phyloP scores from a whole-genome alignment of 257 asterid species.

The Capsicum baccatum region DNA sequence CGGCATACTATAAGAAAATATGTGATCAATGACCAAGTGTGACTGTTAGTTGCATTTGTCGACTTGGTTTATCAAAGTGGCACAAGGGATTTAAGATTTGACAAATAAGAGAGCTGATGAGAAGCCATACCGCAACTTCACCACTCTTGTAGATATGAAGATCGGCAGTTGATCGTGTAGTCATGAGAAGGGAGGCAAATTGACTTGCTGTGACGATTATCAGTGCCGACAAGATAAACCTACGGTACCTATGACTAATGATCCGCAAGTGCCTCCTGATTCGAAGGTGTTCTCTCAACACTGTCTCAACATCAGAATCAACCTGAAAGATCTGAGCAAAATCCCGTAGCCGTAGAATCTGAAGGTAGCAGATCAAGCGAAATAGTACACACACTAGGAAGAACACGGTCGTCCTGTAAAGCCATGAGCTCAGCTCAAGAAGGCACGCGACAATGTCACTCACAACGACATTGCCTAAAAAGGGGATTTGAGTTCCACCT shows the following conservation, averaged over 20 bases:
- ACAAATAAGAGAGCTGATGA: background rate
- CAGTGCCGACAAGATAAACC: conserved; percentile 70
- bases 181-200: conserved; percentile 83
- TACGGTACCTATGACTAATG: conserved; percentile 86
- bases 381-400: conserved; percentile 89
- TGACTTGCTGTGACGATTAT: conserved; percentile 81
- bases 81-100: background rate
- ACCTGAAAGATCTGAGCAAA: conserved; percentile 74
- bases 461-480: conserved; percentile 70
- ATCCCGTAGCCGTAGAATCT: conserved; percentile 86
- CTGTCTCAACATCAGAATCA: conserved; percentile 74
- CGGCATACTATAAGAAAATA: background rate
- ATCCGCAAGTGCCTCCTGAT: conserved; percentile 82
- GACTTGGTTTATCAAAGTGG: background rate
- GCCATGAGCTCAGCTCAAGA: conserved; percentile 91
- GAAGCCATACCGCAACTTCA: conserved; percentile 77
- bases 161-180: conserved; percentile 65
- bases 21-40: background rate
- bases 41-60: background rate
- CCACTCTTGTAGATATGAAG: conserved; percentile 66
- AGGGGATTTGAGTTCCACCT: conserved; percentile 81
- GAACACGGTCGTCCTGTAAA: conserved; percentile 80
- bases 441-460: conserved; percentile 84
- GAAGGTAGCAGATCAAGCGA: conserved; percentile 87
- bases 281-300: conserved; percentile 79